Base-by-base conservation (phyloP, 2,329 filamentous ascomycete species). In the Spiromastix sp. region DNA sequence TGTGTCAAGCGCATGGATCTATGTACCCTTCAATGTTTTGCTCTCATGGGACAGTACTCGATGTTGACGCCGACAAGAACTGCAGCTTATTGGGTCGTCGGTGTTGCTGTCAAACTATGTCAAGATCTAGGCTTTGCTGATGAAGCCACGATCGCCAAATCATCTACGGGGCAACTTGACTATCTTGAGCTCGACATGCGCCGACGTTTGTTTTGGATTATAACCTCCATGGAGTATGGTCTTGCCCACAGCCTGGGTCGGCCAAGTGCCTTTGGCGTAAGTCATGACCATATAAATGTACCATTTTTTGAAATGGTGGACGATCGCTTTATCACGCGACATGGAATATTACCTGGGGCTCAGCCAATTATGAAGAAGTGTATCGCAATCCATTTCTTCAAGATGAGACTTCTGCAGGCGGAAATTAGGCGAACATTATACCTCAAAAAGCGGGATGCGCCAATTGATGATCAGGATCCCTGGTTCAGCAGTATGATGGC, bases 81-180 rank as follows among this genome's bases (percentile, higher is more conserved):
- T 4, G 86, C 89, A 11, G 81, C 93, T 13, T 96, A 94, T 61
- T 95, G 93, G 61, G 79, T 95, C 32, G 76, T 95, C 30, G 91
- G 91, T 5, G 73, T 94, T 13, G 87, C 86, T 5, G 81, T 85
- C 11, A 79, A 85, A 45, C 76, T 98, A 33, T 86, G 83, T 54
- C 89, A 96, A 54, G 85, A 93, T 37, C 70, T 95, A 34, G 85
- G 87, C 4, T 67, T 95, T 28, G 80, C 81, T 13, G 85, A 93
- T 48, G 91, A 96, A 58, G 83, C 85, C 54, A 94, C 86, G 0
- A 85, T 96, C 38, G 72, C 72, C 1, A 66, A 72, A 27, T 75
- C 75, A 6, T 70, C 72, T 21, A 64, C 67, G 17, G 69, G 80
- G 19, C 66, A 70, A 5, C 61, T 79, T 11, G 78, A 93, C 47